Conservation (phyloP, 768 basidiomycete genomes). For the Tephrocybe sp. region DNA sequence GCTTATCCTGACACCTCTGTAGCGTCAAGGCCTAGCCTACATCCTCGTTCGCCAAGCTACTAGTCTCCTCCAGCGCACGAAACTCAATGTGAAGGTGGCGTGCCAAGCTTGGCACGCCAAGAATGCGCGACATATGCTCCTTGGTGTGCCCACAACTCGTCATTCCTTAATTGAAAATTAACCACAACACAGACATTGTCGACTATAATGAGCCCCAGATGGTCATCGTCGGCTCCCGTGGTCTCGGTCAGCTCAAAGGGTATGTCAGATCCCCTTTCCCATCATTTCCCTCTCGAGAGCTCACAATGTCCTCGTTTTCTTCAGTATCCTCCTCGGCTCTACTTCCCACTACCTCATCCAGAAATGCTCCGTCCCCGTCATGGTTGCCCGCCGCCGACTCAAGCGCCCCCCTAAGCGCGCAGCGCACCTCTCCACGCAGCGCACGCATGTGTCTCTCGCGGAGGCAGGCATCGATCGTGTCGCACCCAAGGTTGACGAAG, state of each 20-base stretch:
- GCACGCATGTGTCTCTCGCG: slow-evolving; percentile 81
- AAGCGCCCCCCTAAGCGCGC: slow-evolving; percentile 82
- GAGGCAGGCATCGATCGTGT: slow-evolving; percentile 89
- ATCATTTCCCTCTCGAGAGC: background rate
- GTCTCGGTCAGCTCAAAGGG: slow-evolving; percentile 86
- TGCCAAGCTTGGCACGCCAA: slow-evolving; percentile 99
- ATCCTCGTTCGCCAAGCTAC: slow-evolving; percentile 90
- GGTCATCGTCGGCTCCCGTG: slow-evolving; percentile 95
- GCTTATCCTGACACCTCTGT: slow-evolving; percentile 9
- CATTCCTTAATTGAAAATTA: background rate
- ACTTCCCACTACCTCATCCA: slow-evolving; percentile 94
- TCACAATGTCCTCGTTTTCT: background rate
- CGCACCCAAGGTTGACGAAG: slow-evolving; percentile 81
- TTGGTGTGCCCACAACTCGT: slow-evolving; percentile 44
- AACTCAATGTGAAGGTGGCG: slow-evolving; percentile 78
- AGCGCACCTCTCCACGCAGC: slow-evolving; percentile 80
- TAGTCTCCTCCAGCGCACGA: slow-evolving; percentile 86
- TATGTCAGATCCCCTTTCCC: no score
- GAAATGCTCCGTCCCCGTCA: slow-evolving; percentile 94
- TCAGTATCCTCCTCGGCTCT: slow-evolving; percentile 87
- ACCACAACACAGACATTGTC: slow-evolving; percentile 61
- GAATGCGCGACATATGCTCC: slow-evolving; percentile 85
- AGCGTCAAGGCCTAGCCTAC: slow-evolving; percentile 89
- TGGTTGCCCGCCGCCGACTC: slow-evolving; percentile 92
- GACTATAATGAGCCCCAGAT: slow-evolving; percentile 87